These are phyloP conservation scores for Pyrrhoderma lamaoense DNA, from an alignment of 1,284 basidiomycete genomes.

Conservation along the genomic window DNA sequence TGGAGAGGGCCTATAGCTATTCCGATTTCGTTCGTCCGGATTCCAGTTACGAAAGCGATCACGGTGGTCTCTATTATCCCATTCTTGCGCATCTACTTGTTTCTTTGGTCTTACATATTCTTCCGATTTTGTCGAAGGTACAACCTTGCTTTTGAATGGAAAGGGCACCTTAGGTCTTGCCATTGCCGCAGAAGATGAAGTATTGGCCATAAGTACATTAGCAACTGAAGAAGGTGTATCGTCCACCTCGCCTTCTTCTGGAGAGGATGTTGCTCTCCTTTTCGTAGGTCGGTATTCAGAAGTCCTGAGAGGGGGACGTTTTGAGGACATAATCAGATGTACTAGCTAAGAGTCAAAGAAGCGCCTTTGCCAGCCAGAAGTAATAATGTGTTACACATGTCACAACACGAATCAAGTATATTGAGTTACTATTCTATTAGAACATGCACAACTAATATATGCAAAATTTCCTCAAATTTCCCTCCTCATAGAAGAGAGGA, in stretches of 20 bases:
- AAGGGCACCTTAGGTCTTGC: conserved; percentile 49
- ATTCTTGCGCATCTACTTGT: conserved; percentile 14
- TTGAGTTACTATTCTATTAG: too few relatives aligned
- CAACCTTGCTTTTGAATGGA: conserved; percentile 60
- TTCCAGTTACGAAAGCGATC: conserved; percentile 18
- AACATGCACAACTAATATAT: too few relatives aligned
- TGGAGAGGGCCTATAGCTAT: conserved; percentile 13
- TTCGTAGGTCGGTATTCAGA: conserved; percentile 40
- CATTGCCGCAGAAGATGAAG: conserved; percentile 23
- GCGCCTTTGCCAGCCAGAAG: too few relatives aligned
- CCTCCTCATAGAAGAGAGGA: too few relatives aligned
- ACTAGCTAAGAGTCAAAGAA: too few relatives aligned
- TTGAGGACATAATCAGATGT: too few relatives aligned
- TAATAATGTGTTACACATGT: too few relatives aligned
- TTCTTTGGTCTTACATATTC: neutral
- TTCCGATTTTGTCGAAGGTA: conserved; percentile 15
- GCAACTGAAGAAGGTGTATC: conserved; percentile 28
- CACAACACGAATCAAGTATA: too few relatives aligned
- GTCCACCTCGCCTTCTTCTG: conserved; percentile 74
- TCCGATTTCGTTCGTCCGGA: conserved; percentile 12
- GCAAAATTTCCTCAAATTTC: too few relatives aligned
- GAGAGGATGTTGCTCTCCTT: conserved; percentile 50
- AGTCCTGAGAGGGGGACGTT: conserved; percentile 12
- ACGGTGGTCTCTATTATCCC: conserved; percentile 19
- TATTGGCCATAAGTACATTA: conserved; percentile 20